phyloP scores from a whole-genome alignment of 2,329 filamentous ascomycete genomes.

The Parastagonospora nodorum region DNA sequence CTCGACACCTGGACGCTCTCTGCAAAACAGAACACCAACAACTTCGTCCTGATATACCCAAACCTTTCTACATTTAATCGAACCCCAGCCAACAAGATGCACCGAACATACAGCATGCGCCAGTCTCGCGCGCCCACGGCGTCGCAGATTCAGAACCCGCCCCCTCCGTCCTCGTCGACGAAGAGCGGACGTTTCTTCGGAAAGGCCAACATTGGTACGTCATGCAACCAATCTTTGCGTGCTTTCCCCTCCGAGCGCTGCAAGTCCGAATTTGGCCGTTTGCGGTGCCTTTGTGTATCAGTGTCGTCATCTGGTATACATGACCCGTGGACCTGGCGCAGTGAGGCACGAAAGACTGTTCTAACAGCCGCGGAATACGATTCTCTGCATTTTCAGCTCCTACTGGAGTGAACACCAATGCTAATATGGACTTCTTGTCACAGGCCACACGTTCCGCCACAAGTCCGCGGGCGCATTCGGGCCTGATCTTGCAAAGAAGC shows the following conservation, averaged over 20 bases:
- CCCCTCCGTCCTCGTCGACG: conserved; percentile 86
- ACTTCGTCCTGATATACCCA: conserved; percentile 1
- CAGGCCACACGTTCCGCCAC: conserved; percentile 73
- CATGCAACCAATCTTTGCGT: background rate
- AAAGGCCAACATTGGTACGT: conserved; percentile 80
- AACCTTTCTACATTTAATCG: conserved; percentile 1
- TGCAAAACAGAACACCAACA: conserved; percentile 11
- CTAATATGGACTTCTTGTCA: conserved; percentile 11
- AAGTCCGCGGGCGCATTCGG: conserved; percentile 78
- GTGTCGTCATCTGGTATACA: background rate
- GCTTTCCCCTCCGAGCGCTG: background rate
- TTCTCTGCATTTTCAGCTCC: background rate
- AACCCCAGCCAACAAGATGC: conserved; percentile 63
- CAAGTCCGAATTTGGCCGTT: background rate
- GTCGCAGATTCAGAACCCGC: conserved; percentile 88
- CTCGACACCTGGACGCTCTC: conserved; percentile 7
- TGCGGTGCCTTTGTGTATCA: background rate
- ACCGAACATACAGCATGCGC: conserved; percentile 89
- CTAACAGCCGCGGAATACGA: background rate
- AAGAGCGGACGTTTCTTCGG: conserved; percentile 91
- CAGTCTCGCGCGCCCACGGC: conserved; percentile 94
- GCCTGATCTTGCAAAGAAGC: conserved; percentile 94
- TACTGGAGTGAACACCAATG: background rate
- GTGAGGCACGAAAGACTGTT: background rate
- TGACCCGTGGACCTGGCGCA: background rate